Percentiles rank a stretch among this genome's conserved stretches.
These are phyloP conservation scores for Aspergillus carbonarius DNA, from an alignment of 2,329 filamentous ascomycete species.

Conservation along the genomic window DNA sequence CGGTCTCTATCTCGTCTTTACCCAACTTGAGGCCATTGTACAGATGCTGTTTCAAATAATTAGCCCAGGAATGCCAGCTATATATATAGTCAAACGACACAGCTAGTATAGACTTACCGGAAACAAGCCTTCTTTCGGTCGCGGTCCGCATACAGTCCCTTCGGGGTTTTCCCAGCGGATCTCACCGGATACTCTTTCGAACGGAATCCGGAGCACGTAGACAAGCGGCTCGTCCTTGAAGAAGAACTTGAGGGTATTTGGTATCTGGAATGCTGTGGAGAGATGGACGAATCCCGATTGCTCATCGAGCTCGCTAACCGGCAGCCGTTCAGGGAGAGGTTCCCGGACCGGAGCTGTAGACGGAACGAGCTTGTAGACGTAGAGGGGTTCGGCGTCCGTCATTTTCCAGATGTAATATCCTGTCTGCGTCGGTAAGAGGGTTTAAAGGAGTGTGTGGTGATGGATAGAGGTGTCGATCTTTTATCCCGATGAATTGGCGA, in stretches of 20 bases:
- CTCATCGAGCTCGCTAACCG: constrained; percentile 39
- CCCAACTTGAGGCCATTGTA: constrained; percentile 41
- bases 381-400: constrained; percentile 28
- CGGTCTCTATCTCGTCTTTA: constrained; percentile 38
- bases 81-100: background rate
- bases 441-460: background rate
- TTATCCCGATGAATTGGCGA: background rate
- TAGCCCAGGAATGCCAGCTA: background rate
- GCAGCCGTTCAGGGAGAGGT: constrained; percentile 36
- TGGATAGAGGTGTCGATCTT: background rate
- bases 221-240: constrained; percentile 39
- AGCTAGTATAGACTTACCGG: constrained; percentile 29
- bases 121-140: constrained; percentile 41
- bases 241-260: constrained; percentile 40
- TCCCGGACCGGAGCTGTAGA: constrained; percentile 36
- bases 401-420: constrained; percentile 13
- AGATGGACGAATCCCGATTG: constrained; percentile 41
- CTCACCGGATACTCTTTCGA: constrained; percentile 26
- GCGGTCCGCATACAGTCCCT: constrained; percentile 35
- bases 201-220: constrained; percentile 39
- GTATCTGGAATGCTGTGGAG: constrained; percentile 38
- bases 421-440: background rate
- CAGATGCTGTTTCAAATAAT: constrained; percentile 29
- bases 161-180: constrained; percentile 42
- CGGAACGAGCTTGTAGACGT: constrained; percentile 41